Conservation (phyloP, 192 early-diverging fungal genomes). For the Blastocladiella britannica region DNA sequence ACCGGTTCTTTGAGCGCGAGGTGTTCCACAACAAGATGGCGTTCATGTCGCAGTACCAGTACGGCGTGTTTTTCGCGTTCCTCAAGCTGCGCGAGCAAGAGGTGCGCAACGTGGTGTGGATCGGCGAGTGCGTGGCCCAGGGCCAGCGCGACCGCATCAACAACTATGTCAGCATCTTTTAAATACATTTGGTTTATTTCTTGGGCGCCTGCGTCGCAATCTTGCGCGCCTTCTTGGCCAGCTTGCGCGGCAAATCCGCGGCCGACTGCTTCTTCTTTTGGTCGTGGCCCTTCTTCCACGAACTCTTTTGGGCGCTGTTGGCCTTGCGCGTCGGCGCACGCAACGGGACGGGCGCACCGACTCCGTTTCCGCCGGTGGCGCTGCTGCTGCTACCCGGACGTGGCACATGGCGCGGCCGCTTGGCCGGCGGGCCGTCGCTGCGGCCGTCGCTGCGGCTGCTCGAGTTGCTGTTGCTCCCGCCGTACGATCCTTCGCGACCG, state of each 20-base stretch:
- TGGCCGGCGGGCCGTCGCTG: not conserved
- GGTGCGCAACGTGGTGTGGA: slow-evolving; percentile 96
- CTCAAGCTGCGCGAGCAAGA: slow-evolving; percentile 95
- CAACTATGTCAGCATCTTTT: slow-evolving; percentile 86
- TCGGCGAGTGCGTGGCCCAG: slow-evolving; percentile 97
- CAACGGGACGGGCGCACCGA: too few relatives aligned
- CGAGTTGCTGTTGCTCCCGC: not conserved
- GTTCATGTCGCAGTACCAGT: slow-evolving; percentile 95
- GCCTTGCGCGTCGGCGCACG: too few relatives aligned
- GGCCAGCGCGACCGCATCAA: slow-evolving; percentile 86
- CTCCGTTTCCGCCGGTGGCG: too few relatives aligned
- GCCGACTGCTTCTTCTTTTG: not conserved
- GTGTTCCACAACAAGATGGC: slow-evolving; percentile 79
- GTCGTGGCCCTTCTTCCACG: not conserved
- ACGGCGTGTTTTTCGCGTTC: slow-evolving; percentile 84
- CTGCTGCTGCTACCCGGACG: too few relatives aligned
- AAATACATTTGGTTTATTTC: slow-evolving; percentile 1
- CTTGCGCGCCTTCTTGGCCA: not conserved
- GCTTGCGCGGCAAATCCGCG: not conserved
- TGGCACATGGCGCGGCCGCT: not conserved
- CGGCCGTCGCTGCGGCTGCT: too few relatives aligned
- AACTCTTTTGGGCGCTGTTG: not conserved
- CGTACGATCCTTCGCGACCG: not conserved
- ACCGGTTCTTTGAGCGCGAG: slow-evolving; percentile 87
- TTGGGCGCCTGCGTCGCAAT: not conserved